Base-by-base conservation (phyloP, 2,329 filamentous ascomycete genomes). In the Fusarium mangiferae region DNA sequence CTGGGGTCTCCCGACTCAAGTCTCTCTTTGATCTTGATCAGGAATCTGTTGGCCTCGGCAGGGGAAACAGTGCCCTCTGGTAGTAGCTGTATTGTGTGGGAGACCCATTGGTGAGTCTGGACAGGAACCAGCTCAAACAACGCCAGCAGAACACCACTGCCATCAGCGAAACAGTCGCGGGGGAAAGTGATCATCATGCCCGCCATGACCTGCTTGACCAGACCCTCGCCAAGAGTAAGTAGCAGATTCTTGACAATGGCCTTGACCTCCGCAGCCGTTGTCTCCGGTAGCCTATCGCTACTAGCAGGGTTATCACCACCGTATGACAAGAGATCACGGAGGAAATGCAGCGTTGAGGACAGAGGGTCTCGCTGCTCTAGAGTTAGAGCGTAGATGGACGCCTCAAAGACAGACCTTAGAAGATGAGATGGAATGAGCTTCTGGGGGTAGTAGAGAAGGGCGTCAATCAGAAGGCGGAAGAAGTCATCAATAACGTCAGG, bases 141-240 rank as follows among this genome's bases (percentile, higher is more conserved):
- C 7, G 92, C 92, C 68, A 99, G 90, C 59, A 99, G 85, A n/a
- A 98, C 94, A 9, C 95, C 95, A 55, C 94, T 98, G 22, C 95
- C 95, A 80, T 99, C 96, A 1, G 95, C 92, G 80, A 98, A 97
- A 84, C 95, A 98, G 82, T 98, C 96, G 48, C 94, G 90, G 0
- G 96, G 97, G 84, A 99, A 99, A 1, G 93, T 97, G 81, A 98
- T 98, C 96, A 99, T 98, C 95, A 99, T 97, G 68, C 96, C 96
- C 3, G 95, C 96, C 85, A 99, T 88, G 66, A 97, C 92, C 73
- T 95, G 93, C 83, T 98, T 96, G 13, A 96, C 92, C 35, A 99
- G 87, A 63, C 90, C 85, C 78, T 94, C 92, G 42, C 96, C 95
- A 73, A 95, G 91, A 3, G 87, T 84, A 5, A 87, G 74, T 30